Evolutionary conservation across 768 basidiomycete species (phyloP), one percentile per base, ranked within the genome.

Genomic region (Rhodotorula kratochvilovae): DNA sequence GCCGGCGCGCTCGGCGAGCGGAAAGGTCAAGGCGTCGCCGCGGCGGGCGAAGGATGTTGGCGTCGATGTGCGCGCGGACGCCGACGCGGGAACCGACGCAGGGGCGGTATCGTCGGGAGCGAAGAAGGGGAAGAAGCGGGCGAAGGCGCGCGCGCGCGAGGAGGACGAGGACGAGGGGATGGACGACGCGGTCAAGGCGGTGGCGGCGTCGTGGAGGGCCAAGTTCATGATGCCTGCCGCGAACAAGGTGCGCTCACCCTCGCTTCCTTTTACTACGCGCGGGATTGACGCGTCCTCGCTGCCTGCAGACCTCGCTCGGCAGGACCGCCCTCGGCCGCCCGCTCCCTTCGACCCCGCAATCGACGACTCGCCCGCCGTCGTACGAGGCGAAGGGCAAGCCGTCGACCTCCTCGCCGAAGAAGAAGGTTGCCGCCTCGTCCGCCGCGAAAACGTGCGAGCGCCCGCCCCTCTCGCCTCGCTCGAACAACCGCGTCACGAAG

Each of bases 131-230:
- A 39, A 17, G 43, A 59, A 51, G 67, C 53, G 35, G 39, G 16
- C 25, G 31, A 21, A 15, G 48, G 12, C 15, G 43, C 15, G 4
- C 10, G 21, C 13, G 35, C 25, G 23, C 27, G 46, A 51, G 46
- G 55, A 50, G 33, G 67, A 73, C 16, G 67, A 62, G 8, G 72
- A 60, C 5, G 68, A 56, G 7, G 72, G 62, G 39, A 51, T 35
- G 1, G 62, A 42, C 23, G 45, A 55, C 35, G 66, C 63, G 43
- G 66, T 64, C 12, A 33, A 65, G 63, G 45, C 25, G 5, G 69
- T 71, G 13, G 69, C 68, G 17, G 66, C 69, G 29, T 59, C 57
- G 33, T 74, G 73, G 73, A 50, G 66, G 31, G 66, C 69, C 23
- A 74, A 68, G 63, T 70, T 70, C 51, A 68, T 67, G 66, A 27